Evolutionary conservation across 2,329 filamentous ascomycete species (phyloP).

Genomic region (Amauroascus verrucosus): DNA sequence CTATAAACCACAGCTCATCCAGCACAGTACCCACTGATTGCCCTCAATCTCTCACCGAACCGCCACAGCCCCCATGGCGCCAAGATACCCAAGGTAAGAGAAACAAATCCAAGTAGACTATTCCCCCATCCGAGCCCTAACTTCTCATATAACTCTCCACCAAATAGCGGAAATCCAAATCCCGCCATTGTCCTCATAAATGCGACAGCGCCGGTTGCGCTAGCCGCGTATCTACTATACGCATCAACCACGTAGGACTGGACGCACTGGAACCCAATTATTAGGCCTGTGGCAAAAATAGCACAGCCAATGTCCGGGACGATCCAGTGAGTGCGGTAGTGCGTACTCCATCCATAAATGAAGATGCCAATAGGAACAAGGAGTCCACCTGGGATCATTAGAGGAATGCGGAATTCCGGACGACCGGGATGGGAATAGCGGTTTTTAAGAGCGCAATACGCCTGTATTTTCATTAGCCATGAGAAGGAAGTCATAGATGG

Average conservation of each 20-base stretch:
- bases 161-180: conserved; percentile 44
- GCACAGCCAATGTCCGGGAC: conserved; percentile 45
- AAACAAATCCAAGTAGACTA: conserved; percentile 35
- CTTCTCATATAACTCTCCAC: conserved; percentile 30
- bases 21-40: conserved; percentile 35
- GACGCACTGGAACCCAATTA: conserved; percentile 37
- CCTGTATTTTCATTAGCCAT: background rate
- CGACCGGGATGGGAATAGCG: conserved; percentile 12
- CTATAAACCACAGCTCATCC: background rate
- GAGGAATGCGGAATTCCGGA: conserved; percentile 56
- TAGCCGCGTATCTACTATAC: conserved; percentile 40
- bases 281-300: conserved; percentile 41
- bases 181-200: conserved; percentile 39
- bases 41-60: conserved; percentile 40
- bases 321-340: conserved; percentile 44
- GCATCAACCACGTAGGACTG: conserved; percentile 33
- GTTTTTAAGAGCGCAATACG: conserved; percentile 23
- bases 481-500: background rate
- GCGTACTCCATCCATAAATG: conserved; percentile 49
- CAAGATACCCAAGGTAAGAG: conserved; percentile 34
- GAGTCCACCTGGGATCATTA: conserved; percentile 45
- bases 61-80: conserved; percentile 44
- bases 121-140: conserved; percentile 33
- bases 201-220: conserved; percentile 39
- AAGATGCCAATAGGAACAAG: conserved; percentile 46